Base-by-base conservation (phyloP, 208 protist species). In the Leishmania gerbilli region DNA sequence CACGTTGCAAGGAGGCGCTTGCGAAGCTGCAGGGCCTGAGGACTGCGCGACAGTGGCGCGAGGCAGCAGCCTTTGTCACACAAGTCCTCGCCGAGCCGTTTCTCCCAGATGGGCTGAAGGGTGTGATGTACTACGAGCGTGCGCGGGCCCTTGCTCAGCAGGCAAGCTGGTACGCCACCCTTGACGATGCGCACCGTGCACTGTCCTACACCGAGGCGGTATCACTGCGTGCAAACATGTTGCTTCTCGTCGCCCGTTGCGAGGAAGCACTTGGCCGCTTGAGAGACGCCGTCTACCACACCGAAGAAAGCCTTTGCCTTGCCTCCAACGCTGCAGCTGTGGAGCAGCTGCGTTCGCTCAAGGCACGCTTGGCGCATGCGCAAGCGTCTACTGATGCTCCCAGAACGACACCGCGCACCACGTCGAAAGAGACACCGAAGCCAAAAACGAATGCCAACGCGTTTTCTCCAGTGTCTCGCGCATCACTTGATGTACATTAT, bases 261-360 rank as follows among this genome's bases (percentile, higher is more conserved):
- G 92, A 94, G 82, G 92, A 93, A 69, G 89, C 88, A 21, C 81
- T 95, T 53, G 84, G 82, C 27, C 84, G 92, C 15, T 88, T 79
- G 80, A 79, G 81, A n/a, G 90, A 93, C 78, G 92, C 90, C 8
- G 62, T 94, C 53, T 53, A 82, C 47, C 88, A 87, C 79, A 84
- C 77, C 0, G 79, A 92, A 64, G 75, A 90, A 56, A 82, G 88
- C 7, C 62, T 87, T n/a, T 58, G 68, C 21, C 85, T 90, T 64
- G 60, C 71, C 17, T 74, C 58, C 3, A 79, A 64, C 17, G 42
- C 81, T n/a, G 42, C 80, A 17, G 71, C 83, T 7, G 75, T 74
- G 19, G 75, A 75, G 19, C 72, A 83, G 37, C 67, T 84, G 80
- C 71, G 53, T 24, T 47, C 37, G 4, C 78, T 92, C 15, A 77